phyloP scores from a whole-genome alignment of 257 asterid genomes.

The Plantago ovata region DNA sequence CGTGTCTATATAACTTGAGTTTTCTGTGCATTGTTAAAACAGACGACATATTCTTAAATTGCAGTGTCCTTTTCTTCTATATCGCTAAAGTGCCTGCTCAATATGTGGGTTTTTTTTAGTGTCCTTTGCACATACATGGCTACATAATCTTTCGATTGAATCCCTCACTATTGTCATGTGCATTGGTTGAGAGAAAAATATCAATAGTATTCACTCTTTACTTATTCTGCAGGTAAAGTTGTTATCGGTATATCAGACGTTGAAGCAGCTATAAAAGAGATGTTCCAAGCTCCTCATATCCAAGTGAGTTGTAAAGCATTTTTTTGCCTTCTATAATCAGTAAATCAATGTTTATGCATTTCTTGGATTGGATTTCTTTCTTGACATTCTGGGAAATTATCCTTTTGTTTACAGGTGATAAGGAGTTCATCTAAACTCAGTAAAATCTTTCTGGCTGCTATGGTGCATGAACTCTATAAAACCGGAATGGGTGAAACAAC shows the following conservation, averaged over 20 bases:
- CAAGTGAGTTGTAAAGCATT: constrained; percentile 52
- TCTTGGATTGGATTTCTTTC: not conserved
- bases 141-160: constrained; percentile 3
- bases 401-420: constrained; percentile 56
- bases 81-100: too few species aligned
- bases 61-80: not conserved
- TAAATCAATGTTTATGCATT: not conserved
- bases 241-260: constrained; percentile 72
- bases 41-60: not conserved
- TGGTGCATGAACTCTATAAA: constrained; percentile 90
- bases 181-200: constrained; percentile 15
- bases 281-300: constrained; percentile 99
- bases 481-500: constrained; percentile 98
- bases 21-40: not conserved
- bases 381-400: constrained; percentile 5
- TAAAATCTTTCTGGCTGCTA: constrained; percentile 91
- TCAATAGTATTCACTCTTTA: constrained; percentile 6
- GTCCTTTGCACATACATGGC: not conserved
- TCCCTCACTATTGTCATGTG: not conserved
- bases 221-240: constrained; percentile 46
- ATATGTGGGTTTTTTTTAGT: too few species aligned
- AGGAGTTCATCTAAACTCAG: constrained; percentile 65
- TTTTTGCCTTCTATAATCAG: not conserved
- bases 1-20: too few species aligned
- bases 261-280: constrained; percentile 88